These are phyloP conservation scores for Arthrobotrys megalospora DNA, from an alignment of 2,329 filamentous ascomycete genomes.

Conservation along the genomic window DNA sequence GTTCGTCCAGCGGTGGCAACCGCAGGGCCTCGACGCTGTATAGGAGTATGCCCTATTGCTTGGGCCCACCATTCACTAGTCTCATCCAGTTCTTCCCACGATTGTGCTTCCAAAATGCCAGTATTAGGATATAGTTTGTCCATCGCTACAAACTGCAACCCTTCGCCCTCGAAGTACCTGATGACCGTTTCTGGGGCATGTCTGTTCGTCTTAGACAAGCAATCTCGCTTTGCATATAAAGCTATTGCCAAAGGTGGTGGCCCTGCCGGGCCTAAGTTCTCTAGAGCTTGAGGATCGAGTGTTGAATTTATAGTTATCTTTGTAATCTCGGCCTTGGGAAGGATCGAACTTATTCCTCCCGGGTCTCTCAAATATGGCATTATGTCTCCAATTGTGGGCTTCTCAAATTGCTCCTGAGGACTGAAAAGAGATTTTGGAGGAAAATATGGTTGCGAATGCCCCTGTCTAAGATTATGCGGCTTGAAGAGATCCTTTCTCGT, in stretches of 20 bases:
- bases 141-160: conserved; percentile 2
- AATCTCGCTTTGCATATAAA: conserved; percentile 31
- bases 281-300: conserved; percentile 15
- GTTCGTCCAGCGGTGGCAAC: not conserved
- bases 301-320: conserved; percentile 14
- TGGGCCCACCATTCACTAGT: conserved; percentile 24
- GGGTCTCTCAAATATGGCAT: conserved; percentile 1
- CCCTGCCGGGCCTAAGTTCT: conserved; percentile 9
- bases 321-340: conserved; percentile 23
- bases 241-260: conserved; percentile 28
- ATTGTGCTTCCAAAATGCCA: conserved; percentile 15
- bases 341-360: not conserved
- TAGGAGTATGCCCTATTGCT: not conserved
- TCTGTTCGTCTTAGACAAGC: not conserved
- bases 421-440: conserved; percentile 7
- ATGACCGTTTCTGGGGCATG: conserved; percentile 15
- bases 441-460: conserved; percentile 7
- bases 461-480: conserved; percentile 9
- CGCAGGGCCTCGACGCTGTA: not conserved
- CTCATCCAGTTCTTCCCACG: conserved; percentile 38
- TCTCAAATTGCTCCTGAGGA: not conserved
- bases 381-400: not conserved
- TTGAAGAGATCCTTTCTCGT: conserved; percentile 8
- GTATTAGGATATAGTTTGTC: conserved; percentile 4
- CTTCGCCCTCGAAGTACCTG: conserved; percentile 22